phyloP scores from a whole-genome alignment of 1,284 basidiomycete genomes.

The Trichosporon sp. region DNA sequence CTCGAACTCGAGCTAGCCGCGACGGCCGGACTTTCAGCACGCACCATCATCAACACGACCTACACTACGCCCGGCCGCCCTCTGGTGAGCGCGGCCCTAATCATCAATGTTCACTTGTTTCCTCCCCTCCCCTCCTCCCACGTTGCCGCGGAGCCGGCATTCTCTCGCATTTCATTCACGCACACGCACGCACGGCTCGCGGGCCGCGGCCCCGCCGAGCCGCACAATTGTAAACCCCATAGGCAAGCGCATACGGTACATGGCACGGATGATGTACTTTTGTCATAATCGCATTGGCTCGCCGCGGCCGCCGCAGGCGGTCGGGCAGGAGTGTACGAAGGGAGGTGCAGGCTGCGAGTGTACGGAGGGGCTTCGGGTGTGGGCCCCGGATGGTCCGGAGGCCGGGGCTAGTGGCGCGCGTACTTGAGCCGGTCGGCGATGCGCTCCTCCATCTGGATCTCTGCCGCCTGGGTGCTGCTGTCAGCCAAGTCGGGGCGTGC shows the following conservation, averaged over 20 bases:
- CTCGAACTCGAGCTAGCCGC: neutral
- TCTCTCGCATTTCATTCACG: neutral
- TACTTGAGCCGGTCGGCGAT: constrained; percentile 43
- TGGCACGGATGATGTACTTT: neutral
- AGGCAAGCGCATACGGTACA: neutral
- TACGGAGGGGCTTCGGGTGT: neutral
- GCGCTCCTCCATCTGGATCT: constrained; percentile 44
- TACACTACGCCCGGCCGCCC: neutral
- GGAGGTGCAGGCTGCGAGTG: no score
- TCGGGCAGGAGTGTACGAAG: neutral
- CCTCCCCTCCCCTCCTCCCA: neutral
- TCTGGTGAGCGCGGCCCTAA: neutral
- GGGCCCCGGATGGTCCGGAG: no score
- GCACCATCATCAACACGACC: neutral
- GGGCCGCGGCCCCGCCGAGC: neutral
- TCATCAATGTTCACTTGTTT: neutral
- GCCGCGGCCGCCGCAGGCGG: neutral
- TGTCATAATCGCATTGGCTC: neutral
- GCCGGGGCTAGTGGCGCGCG: neutral
- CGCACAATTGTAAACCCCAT: neutral
- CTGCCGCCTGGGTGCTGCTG: constrained; percentile 32
- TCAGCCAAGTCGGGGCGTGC: no score
- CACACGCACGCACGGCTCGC: neutral
- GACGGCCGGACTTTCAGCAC: neutral
- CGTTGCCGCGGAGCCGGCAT: neutral